These are phyloP conservation scores for Botrytis pseudocinerea DNA, from an alignment of 2,329 filamentous ascomycete species.

Conservation along the genomic window DNA sequence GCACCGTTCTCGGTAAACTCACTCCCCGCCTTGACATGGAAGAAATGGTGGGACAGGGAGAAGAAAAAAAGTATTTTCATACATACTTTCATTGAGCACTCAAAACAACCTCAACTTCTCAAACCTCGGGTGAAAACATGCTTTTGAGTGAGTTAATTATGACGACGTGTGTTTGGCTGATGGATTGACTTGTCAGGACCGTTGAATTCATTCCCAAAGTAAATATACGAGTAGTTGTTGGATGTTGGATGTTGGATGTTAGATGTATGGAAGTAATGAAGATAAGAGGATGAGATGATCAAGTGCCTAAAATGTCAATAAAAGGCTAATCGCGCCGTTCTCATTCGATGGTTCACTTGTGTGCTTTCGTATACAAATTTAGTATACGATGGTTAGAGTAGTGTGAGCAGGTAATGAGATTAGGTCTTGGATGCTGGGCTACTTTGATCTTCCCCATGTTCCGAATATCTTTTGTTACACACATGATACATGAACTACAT, in stretches of 20 bases:
- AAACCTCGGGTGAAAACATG: slow-evolving; percentile 6
- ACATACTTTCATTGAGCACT: background rate
- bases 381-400: background rate
- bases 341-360: slow-evolving; percentile 2
- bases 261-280: background rate
- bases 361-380: background rate
- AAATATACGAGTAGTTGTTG: background rate
- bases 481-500: background rate
- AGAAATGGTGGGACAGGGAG: background rate
- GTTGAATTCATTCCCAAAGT: background rate
- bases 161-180: background rate
- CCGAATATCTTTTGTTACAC: background rate
- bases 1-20: slow-evolving; percentile 6
- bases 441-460: background rate
- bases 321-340: background rate
- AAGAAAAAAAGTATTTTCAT: background rate
- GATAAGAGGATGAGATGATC: background rate
- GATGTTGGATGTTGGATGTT: background rate
- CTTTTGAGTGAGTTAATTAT: background rate
- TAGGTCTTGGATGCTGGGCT: background rate
- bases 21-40: slow-evolving; percentile 1
- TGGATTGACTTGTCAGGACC: background rate
- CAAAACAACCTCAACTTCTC: background rate
- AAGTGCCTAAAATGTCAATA: background rate
- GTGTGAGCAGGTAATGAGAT: background rate